Base-by-base conservation (phyloP, 2,329 filamentous ascomycete species). In the Dryadomyces quercivorus region DNA sequence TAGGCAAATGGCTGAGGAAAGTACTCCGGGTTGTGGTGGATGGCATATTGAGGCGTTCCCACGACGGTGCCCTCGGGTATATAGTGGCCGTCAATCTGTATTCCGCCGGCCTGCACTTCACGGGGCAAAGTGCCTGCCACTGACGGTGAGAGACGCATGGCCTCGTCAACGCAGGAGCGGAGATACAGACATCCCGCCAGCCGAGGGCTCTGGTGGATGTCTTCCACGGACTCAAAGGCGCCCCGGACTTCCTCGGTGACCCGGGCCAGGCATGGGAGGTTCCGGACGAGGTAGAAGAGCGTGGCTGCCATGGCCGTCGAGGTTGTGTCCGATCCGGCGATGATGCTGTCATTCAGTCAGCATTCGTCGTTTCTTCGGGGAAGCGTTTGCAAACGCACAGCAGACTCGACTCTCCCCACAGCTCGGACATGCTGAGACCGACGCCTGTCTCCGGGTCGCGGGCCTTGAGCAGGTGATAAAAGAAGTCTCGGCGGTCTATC, bases 391-490 rank as follows among this genome's bases (percentile, higher is more conserved):
- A 44, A 3, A 22, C 51, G 67, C 63, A 79, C 70, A 88, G 74
- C 18, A 86, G 68, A 63, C 86, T 86, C 9, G 82, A 84, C 64
- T 87, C 84, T 51, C 76, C 81, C 82, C 83, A 85, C 22, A 88
- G 76, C 63, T 87, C 84, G 0, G 78, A 76, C 2, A 75, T 82
- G 44, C 73, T 76, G 63, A 87, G 84, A 1, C 81, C 81, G 55
- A 78, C 74, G 52, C 84, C 84, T 0, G 84, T 86, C 63, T 87
- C 83, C 13, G 84, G 83, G 60, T 88, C 85, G 43, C 78, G 78
- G 8, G 85, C 84, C 63, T 82, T 83, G 57, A 88, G 76, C 12
- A 89, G 75, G 65, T 88, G 82, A 67, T 86, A 83, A 70, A 88
- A 88, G 71, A 88, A 88, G 64, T 88, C 85, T 55, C 83, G 81